Base-by-base conservation (phyloP, 164 flowering plant species). In the Brasenia schreberi region DNA sequence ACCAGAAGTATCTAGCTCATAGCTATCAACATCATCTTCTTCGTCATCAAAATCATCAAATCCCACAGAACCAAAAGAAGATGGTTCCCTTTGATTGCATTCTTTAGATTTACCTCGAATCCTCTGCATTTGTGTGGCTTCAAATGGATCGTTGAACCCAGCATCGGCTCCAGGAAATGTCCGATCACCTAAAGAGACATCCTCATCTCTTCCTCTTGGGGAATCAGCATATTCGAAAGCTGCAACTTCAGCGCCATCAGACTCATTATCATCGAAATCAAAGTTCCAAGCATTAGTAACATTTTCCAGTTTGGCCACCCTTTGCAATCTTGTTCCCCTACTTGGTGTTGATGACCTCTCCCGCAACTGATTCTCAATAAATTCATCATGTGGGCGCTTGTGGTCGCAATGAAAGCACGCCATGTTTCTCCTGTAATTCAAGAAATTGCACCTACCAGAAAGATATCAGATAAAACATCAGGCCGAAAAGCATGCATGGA, bases 231-330 rank as follows among this genome's bases (percentile, higher is more conserved):
- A 78, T 82, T 95, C 99, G 74, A 92, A 95, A 56, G 97, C 92
- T 71, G 97, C 97, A 70, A 95, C 96, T 78, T 95, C 99, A 65
- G 97, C 97, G 5, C 99, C 99, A 81, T 95, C 99, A 64, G 97
- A 95, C 80, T 90, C 97, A 75, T 92, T 76, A 63, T 95, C 99
- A 71, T 95, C 99, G 74, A 95, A 92, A 70, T 95, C 87, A 66
- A 90, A 95, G 71, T 95, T 95, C 97, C 97, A 95, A 19, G 97
- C 92, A 80, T 84, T 82, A 69, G 87, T 80, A 72, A 83, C 80
- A 42, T 80, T 90, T 61, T 64, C 67, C 67, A 83, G 70, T 68
- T 65, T 67, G 33, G 78, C 72, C 65, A 67, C 74, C 71, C 77
- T 84, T 66, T 83, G 86, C 66, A 68, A 61, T 73, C 81, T 80